Conservation (phyloP, 2,329 filamentous ascomycete species). For the Paecilomyces sp. region DNA sequence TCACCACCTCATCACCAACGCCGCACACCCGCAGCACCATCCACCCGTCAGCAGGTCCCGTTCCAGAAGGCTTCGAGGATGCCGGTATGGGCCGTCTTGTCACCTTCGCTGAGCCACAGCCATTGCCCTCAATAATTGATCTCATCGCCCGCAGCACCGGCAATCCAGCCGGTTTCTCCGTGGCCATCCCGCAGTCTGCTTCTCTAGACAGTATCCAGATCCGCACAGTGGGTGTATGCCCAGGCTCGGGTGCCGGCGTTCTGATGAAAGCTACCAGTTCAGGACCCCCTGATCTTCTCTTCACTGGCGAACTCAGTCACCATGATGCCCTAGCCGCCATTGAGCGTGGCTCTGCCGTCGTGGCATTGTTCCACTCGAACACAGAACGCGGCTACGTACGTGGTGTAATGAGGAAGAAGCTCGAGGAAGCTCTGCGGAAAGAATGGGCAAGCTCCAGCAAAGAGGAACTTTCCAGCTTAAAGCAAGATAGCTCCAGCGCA, state of each 20-base stretch:
- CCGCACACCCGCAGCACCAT: constrained; percentile 50
- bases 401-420: constrained; percentile 59
- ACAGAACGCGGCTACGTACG: constrained; percentile 79
- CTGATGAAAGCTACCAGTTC: constrained; percentile 52
- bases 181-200: constrained; percentile 56
- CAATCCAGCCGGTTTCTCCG: constrained; percentile 57
- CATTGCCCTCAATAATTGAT: constrained; percentile 52
- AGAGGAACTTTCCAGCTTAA: constrained; percentile 31
- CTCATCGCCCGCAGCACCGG: constrained; percentile 58
- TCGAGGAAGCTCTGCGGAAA: constrained; percentile 53
- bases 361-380: constrained; percentile 88
- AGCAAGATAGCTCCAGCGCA: constrained; percentile 14
- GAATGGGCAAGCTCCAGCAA: constrained; percentile 47
- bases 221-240: constrained; percentile 72
- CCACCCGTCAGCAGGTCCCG: constrained; percentile 36
- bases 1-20: constrained; percentile 27
- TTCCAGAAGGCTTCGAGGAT: constrained; percentile 34
- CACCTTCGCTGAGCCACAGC: constrained; percentile 46
- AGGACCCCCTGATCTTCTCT: constrained; percentile 63
- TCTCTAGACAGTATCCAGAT: constrained; percentile 51
- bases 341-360: constrained; percentile 73
- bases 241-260: constrained; percentile 71
- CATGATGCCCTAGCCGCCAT: constrained; percentile 84
- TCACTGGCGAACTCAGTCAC: constrained; percentile 90
- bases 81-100: constrained; percentile 58